Conservation (phyloP, 208 protist species). For the Leishmania arabica region DNA sequence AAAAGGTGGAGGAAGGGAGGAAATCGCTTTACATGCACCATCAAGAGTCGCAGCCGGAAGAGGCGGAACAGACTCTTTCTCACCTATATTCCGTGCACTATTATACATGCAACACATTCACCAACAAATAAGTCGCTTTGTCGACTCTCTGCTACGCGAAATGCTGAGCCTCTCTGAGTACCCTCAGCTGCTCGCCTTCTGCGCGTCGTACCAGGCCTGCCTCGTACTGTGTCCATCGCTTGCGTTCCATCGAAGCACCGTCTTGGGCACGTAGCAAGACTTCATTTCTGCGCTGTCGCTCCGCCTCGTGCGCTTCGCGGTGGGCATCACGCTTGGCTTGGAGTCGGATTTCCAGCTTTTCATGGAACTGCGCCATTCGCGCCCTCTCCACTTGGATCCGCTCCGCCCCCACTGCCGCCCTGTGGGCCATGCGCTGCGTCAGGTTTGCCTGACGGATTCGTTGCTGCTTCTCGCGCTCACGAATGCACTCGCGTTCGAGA, state of each 20-base stretch:
- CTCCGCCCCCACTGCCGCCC: slow-evolving; percentile 30
- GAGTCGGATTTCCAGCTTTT: slow-evolving; percentile 50
- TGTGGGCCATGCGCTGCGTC: slow-evolving; percentile 24
- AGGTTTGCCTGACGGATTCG: slow-evolving; percentile 31
- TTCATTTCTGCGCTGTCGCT: slow-evolving; percentile 62
- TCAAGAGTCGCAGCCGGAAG: neutral
- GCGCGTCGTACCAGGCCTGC: slow-evolving; percentile 38
- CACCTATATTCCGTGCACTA: neutral
- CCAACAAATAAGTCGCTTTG: neutral
- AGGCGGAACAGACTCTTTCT: neutral
- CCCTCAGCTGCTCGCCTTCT: slow-evolving; percentile 19
- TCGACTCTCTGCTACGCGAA: neutral
- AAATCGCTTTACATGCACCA: neutral
- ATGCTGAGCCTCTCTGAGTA: slow-evolving; percentile 20
- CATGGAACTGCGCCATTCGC: slow-evolving; percentile 56
- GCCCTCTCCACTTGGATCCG: slow-evolving; percentile 35
- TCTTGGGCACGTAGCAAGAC: slow-evolving; percentile 61
- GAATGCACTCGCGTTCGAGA: slow-evolving; percentile 34
- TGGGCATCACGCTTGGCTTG: slow-evolving; percentile 34
- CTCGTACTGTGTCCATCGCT: slow-evolving; percentile 77
- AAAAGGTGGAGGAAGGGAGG: neutral
- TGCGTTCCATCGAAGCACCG: slow-evolving; percentile 60
- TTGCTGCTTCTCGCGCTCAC: slow-evolving; percentile 41
- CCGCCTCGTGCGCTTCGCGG: slow-evolving; percentile 32
- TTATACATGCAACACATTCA: slow-evolving; percentile 1